A percentile compares a stretch with the other conserved stretches of the same genome.
Evolutionary conservation across 2,329 filamentous ascomycete genomes (phyloP).

Genomic region (Emergomyces orientalis): DNA sequence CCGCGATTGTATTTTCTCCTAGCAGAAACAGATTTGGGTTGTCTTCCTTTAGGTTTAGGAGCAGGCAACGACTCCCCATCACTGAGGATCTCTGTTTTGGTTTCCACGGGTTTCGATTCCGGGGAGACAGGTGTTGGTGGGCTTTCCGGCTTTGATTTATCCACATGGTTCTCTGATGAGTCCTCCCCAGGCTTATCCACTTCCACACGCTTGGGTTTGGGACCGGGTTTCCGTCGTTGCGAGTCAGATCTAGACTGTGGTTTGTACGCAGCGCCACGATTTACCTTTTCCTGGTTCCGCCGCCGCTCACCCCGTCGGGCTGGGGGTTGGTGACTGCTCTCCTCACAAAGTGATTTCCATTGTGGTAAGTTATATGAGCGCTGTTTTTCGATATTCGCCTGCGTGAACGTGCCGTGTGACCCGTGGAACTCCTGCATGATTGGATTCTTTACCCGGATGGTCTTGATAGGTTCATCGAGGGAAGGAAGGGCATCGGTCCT

Average conservation of each 20-base stretch:
- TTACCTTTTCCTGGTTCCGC: constrained; percentile 41
- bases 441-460: constrained; percentile 86
- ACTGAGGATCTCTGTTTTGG: constrained; percentile 48
- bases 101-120: constrained; percentile 41
- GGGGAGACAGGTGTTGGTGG: constrained; percentile 49
- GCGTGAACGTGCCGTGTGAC: constrained; percentile 86
- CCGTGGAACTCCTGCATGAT: constrained; percentile 99
- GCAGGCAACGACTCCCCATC: constrained; percentile 35
- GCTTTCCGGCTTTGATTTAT: constrained; percentile 36
- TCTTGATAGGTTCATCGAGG: constrained; percentile 79
- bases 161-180: constrained; percentile 27
- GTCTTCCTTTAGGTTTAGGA: constrained; percentile 44
- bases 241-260: constrained; percentile 31
- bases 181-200: constrained; percentile 34
- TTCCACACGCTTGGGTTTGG: constrained; percentile 31
- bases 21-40: constrained; percentile 67
- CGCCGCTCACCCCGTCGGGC: constrained; percentile 63
- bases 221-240: constrained; percentile 38
- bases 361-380: constrained; percentile 93
- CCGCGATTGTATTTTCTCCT: constrained; percentile 77
- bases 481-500: constrained; percentile 62
- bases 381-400: constrained; percentile 94
- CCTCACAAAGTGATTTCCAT: constrained; percentile 87
- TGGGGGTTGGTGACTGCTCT: constrained; percentile 91
- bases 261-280: constrained; percentile 30